Base-by-base conservation (phyloP, 2,329 filamentous ascomycete species). In the Hymenoscyphus infarciens region DNA sequence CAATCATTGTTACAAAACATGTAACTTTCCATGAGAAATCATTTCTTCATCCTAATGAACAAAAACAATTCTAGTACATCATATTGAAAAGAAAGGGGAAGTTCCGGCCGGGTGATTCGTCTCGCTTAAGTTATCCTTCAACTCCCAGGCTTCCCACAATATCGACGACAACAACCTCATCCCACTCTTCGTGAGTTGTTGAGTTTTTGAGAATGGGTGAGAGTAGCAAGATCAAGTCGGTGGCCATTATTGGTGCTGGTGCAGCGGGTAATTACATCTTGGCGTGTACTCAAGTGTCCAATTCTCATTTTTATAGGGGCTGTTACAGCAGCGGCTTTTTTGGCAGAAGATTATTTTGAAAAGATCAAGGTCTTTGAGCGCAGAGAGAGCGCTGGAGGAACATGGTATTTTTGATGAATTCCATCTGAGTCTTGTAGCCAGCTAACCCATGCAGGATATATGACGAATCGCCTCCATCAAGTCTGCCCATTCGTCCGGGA, bases 311-410 rank as follows among this genome's bases (percentile, higher is more conserved):
- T 15, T 7, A 58, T 53, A 82, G 81, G 81, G n/a, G 77, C 79
- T 1, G 71, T 79, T 1, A 77, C 81, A 0, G 80, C 79, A 0
- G 79, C 80, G 0, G 79, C 80, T 1, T 72, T 83, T 13, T 75
- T 78, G 81, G 78, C 83, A 66, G 85, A 88, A 70, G 78, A 83
- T 57, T 72, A 76, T 0, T 87, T 87, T 68, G 81, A 86, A 60
- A 72, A 77, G 2, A 83, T 87, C 57, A 79, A 81, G 8, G 83
- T 87, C 0, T 88, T 87, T 70, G 85, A 88, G 69, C 76, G 85
- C 25, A 79, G 83, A 59, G 82, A 84, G 66, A 78, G 76, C 11
- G 76, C 83, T 2, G 85, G 85, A 56, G 85, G 85, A 29, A 85
- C 82, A 63, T 87, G 85, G 85, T 67, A 75, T 77, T 10, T 78